phyloP scores from a whole-genome alignment of 805 yeast species.

The Scheffersomyces coipomensis region DNA sequence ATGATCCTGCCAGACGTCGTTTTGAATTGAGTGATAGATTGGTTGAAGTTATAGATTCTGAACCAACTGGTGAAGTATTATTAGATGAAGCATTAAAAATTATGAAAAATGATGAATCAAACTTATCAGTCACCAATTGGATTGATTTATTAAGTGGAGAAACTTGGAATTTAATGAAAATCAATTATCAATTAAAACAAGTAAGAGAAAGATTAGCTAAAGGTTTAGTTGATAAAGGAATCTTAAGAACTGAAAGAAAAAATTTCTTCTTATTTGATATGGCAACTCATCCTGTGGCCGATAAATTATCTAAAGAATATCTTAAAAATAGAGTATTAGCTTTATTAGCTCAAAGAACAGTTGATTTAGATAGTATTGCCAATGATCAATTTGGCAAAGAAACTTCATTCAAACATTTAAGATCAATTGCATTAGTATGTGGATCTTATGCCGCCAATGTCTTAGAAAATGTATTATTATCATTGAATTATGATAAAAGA shows the following conservation, averaged over 20 bases:
- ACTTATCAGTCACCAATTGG: conserved; percentile 83
- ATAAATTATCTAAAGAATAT: conserved; percentile 78
- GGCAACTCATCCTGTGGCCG: conserved; percentile 98
- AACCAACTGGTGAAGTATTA: conserved; percentile 91
- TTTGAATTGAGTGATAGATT: conserved; percentile 85
- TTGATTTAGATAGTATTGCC: conserved; percentile 39
- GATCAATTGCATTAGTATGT: conserved; percentile 80
- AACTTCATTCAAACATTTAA: conserved; percentile 65
- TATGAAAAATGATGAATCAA: conserved; percentile 81
- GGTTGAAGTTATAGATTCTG: conserved; percentile 81
- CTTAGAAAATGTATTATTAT: conserved; percentile 79
- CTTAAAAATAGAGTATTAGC: conserved; percentile 70
- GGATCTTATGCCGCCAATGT: conserved; percentile 97
- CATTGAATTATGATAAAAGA: conserved; percentile 79
- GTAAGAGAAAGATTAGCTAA: conserved; percentile 95
- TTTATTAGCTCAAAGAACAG: conserved; percentile 69
- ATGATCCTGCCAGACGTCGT: conserved; percentile 89
- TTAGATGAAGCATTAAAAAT: conserved; percentile 89
- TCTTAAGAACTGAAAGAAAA: conserved; percentile 91
- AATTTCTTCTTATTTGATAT: conserved; percentile 93
- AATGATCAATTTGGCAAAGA: conserved; percentile 66
- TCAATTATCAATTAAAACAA: conserved; percentile 92
- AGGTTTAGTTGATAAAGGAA: conserved; percentile 96
- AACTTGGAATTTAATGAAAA: conserved; percentile 95
- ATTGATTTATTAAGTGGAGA: conserved; percentile 92